Conservation (phyloP, 352 stramenopile species). For the Pythium periplocum region DNA sequence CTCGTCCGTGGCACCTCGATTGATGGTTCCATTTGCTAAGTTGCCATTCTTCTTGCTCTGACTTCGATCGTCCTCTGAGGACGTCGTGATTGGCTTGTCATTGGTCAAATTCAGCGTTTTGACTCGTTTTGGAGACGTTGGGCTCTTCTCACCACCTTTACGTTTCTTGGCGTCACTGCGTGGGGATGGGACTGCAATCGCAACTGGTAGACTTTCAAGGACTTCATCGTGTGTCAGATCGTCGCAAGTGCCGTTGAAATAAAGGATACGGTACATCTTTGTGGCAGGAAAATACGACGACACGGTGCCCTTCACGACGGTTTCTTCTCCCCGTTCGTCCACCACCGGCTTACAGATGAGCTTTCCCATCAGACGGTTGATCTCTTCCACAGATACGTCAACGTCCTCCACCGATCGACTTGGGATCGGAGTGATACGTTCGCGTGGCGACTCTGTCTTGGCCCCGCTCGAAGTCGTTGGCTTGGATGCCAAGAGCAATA, state of each 20-base stretch:
- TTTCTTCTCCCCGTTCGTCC: conserved; percentile 19
- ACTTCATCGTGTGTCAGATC: conserved; percentile 64
- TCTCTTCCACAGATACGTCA: conserved; percentile 15
- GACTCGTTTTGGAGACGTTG: conserved; percentile 9
- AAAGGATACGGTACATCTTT: conserved; percentile 70
- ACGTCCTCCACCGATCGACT: conserved; percentile 11
- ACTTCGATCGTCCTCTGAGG: neutral
- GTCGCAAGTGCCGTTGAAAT: conserved; percentile 39
- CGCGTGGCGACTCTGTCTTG: neutral
- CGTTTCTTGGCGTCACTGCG: conserved; percentile 41
- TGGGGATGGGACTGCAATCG: conserved; percentile 7
- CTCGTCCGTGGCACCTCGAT: neutral
- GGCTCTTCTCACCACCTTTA: conserved; percentile 19
- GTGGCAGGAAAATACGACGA: conserved; percentile 72
- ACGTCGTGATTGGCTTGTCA: conserved; percentile 2
- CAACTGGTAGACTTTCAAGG: conserved; percentile 46
- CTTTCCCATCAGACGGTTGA: conserved; percentile 43
- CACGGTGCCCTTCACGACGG: conserved; percentile 41
- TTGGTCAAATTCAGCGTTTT: conserved; percentile 19
- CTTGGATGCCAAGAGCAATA: neutral
- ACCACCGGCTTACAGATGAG: conserved; percentile 32
- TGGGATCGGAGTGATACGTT: neutral
- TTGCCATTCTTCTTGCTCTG: neutral
- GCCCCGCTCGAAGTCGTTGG: neutral
- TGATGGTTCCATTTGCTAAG: neutral